These are phyloP conservation scores for Teratosphaeria viscida DNA, from an alignment of 2,329 filamentous ascomycete species.

Conservation along the genomic window DNA sequence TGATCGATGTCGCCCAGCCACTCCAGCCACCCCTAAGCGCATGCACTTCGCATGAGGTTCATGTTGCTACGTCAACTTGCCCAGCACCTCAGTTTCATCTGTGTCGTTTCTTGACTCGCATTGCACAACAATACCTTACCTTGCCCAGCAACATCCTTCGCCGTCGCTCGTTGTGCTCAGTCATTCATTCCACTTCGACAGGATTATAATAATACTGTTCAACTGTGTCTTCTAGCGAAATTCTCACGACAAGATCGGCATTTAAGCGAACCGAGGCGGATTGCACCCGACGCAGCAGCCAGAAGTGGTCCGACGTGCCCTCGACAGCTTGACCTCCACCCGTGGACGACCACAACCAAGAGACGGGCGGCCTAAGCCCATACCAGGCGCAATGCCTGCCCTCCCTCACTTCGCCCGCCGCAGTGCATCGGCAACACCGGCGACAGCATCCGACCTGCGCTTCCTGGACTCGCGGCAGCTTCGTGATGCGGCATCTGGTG, in stretches of 20 bases:
- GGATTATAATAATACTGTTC: not conserved
- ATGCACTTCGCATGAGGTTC: not conserved
- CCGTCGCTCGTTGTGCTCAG: not conserved
- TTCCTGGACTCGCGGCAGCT: slow-evolving; percentile 19
- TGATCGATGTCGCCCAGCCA: not conserved
- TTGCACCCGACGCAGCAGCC: not conserved
- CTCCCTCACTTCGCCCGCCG: slow-evolving; percentile 9
- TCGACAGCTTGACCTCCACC: too few species aligned
- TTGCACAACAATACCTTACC: not conserved
- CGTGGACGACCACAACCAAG: not conserved
- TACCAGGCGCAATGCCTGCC: slow-evolving; percentile 9
- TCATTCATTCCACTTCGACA: not conserved
- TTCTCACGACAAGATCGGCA: not conserved
- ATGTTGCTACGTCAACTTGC: not conserved
- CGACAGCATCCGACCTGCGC: slow-evolving; percentile 12
- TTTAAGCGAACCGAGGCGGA: not conserved
- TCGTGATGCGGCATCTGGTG: slow-evolving; percentile 3
- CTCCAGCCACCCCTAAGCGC: not conserved
- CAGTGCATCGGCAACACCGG: slow-evolving; percentile 2
- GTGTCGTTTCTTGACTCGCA: not conserved
- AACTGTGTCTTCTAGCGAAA: not conserved
- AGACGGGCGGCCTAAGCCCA: not conserved
- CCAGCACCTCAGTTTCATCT: not conserved
- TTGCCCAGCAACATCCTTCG: not conserved
- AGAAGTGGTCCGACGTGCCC: not conserved